A percentile compares a stretch with the other conserved stretches of the same genome.
Conservation (phyloP, 1,284 basidiomycete species). For the Cutaneotrichosporon dermatis region DNA sequence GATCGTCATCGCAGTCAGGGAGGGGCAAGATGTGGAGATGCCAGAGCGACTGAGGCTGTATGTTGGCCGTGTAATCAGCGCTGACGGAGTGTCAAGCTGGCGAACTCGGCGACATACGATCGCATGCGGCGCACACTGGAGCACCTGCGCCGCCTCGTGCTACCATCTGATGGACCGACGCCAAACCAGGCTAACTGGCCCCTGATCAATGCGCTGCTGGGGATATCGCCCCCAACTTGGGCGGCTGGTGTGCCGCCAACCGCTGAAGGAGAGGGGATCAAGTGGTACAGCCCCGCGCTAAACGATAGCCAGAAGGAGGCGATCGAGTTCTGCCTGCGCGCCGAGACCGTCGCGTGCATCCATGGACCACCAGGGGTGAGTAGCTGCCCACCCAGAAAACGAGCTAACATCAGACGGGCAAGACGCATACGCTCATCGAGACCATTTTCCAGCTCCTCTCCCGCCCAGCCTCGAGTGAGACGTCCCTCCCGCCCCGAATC, state of each 20-base stretch:
- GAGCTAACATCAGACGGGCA: slow-evolving; percentile 59
- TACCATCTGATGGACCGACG: slow-evolving; percentile 17
- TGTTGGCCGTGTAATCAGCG: slow-evolving; percentile 12
- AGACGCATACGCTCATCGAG: slow-evolving; percentile 87
- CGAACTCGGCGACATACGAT: slow-evolving; percentile 87
- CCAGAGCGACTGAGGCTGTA: slow-evolving; percentile 73
- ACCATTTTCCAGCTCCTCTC: slow-evolving; percentile 75
- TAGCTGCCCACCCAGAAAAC: background rate
- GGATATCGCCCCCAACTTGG: slow-evolving; percentile 50
- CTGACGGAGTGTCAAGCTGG: slow-evolving; percentile 65
- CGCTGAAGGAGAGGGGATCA: slow-evolving; percentile 38
- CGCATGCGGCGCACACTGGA: slow-evolving; percentile 78
- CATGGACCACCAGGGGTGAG: slow-evolving; percentile 86
- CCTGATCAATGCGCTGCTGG: slow-evolving; percentile 64
- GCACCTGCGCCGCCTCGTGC: slow-evolving; percentile 56
- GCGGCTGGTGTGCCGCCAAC: slow-evolving; percentile 7
- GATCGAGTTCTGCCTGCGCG: slow-evolving; percentile 46
- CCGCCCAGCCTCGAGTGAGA: slow-evolving; percentile 22
- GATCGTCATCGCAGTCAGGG: slow-evolving; percentile 69
- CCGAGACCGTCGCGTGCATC: slow-evolving; percentile 78
- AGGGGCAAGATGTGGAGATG: slow-evolving; percentile 65
- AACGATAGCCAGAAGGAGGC: slow-evolving; percentile 82
- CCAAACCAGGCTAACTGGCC: slow-evolving; percentile 24
- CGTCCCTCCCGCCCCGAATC: slow-evolving; percentile 51
- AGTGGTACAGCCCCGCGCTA: slow-evolving; percentile 69